Evolutionary conservation across 345 rosid genomes (phyloP), one percentile per base, ranked within the genome.

Genomic region (Toxicodendron radicans): DNA sequence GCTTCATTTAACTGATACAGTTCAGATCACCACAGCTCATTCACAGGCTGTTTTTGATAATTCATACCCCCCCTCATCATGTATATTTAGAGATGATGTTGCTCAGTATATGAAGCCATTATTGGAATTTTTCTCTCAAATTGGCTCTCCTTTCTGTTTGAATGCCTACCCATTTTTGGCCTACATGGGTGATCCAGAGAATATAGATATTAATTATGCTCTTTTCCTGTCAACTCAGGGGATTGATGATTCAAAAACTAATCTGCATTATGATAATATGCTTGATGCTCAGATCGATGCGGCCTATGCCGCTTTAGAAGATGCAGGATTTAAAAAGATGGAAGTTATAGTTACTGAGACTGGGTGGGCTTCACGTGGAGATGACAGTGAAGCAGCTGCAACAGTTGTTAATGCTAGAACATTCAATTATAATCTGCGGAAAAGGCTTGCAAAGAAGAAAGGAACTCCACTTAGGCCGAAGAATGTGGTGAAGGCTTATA

Each of bases 201-300:
- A 90, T 69, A 96, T 96, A 10, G 99, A 96, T 78, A 87, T 96
- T 56, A 93, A 93, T 82, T 95, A 95, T 77, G 97, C 99, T 64
- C 95, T 95, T 68, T 93, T 95, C 84, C 79, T 86, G 86, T 81
- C 87, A 24, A 90, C 87, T 0, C 45, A 89, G 59, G 99, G 99
- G 57, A 86, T 91, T 27, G 75, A 83, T 76, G 99, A 96, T 75
- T 33, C 79, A 7, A 87, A 88, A 79, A 90, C 91, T 18, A 72
- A 88, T 70, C 75, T 96, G 62, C 98, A 74, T 70, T 96, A 96
- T 54, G 98, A 96, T 79, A 96, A 96, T 84, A 86, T 96, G 97
- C 97, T 96, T 69, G 99, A 96, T 84, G 99, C 99, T 69, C 97
- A 91, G 85, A 89, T 95, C 33, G 99, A 95, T 83, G 99, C 98